These are phyloP conservation scores for Malania oleifera DNA, from an alignment of 164 flowering plant genomes.

Conservation along the genomic window DNA sequence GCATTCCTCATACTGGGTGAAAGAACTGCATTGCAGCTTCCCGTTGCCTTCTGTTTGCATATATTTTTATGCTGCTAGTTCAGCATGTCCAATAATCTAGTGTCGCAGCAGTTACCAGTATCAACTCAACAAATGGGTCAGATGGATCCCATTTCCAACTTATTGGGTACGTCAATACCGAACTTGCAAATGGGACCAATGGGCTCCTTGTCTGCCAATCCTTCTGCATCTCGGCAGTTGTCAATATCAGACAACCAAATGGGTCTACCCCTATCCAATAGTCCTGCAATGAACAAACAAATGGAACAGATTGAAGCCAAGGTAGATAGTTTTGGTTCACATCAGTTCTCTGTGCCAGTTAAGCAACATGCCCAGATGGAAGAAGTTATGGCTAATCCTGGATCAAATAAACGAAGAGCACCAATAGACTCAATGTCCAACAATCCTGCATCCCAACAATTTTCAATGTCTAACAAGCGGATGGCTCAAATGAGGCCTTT, in stretches of 20 bases:
- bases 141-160: conserved; percentile 3
- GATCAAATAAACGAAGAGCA: conserved; percentile 38
- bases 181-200: not conserved
- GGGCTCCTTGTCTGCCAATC: not conserved
- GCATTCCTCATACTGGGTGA: not conserved
- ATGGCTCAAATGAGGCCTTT: conserved; percentile 27
- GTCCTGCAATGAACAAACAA: conserved; percentile 15
- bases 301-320: conserved; percentile 22
- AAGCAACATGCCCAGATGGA: conserved; percentile 16
- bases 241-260: conserved; percentile 19
- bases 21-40: not conserved
- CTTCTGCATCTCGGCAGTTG: conserved; percentile 3
- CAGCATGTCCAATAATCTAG: conserved; percentile 38
- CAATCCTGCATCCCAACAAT: conserved; percentile 18
- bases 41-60: conserved; percentile 2
- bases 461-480: conserved; percentile 32
- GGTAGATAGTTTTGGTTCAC: conserved; percentile 11
- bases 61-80: conserved; percentile 8
- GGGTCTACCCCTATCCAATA: conserved; percentile 14
- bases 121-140: conserved; percentile 11
- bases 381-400: conserved; percentile 13
- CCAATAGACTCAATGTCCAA: conserved; percentile 21
- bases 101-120: conserved; percentile 21
- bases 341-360: conserved; percentile 12
- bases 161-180: not conserved